These are phyloP conservation scores for Macrolepiota albuminosa DNA, from an alignment of 768 basidiomycete genomes.

Conservation along the genomic window DNA sequence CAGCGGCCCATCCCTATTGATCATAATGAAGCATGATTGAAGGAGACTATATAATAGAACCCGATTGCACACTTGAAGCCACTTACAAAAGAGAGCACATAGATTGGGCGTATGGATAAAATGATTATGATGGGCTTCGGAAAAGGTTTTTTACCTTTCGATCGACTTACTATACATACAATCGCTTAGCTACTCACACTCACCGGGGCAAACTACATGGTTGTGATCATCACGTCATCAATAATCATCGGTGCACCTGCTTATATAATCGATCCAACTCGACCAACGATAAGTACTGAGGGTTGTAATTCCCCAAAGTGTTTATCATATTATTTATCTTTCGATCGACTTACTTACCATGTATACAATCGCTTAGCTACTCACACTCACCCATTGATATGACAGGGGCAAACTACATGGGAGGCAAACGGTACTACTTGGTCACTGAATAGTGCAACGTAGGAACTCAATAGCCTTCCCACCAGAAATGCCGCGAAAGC, in stretches of 20 bases:
- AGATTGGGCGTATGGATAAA: too few species aligned
- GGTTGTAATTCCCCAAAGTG: too few species aligned
- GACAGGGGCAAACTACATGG: slow-evolving; percentile 75
- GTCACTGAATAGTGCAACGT: background rate
- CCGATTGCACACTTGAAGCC: too few species aligned
- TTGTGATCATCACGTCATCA: too few species aligned
- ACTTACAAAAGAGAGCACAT: too few species aligned
- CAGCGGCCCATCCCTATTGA: too few species aligned
- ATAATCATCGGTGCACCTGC: too few species aligned
- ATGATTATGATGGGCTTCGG: background rate
- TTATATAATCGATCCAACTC: too few species aligned
- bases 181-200: background rate
- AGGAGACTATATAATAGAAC: too few species aligned
- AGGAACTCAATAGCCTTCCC: background rate
- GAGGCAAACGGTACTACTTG: slow-evolving; percentile 52
- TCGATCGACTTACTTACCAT: background rate
- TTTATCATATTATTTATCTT: background rate
- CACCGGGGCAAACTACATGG: slow-evolving; percentile 70
- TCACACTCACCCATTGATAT: slow-evolving; percentile 24
- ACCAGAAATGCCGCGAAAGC: slow-evolving; percentile 55
- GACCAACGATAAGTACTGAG: too few species aligned
- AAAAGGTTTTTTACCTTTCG: background rate
- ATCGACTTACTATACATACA: background rate
- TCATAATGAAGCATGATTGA: too few species aligned
- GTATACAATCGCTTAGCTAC: background rate